These are phyloP conservation scores for Hysterangium stoloniferum DNA, from an alignment of 768 basidiomycete species.

Conservation along the genomic window DNA sequence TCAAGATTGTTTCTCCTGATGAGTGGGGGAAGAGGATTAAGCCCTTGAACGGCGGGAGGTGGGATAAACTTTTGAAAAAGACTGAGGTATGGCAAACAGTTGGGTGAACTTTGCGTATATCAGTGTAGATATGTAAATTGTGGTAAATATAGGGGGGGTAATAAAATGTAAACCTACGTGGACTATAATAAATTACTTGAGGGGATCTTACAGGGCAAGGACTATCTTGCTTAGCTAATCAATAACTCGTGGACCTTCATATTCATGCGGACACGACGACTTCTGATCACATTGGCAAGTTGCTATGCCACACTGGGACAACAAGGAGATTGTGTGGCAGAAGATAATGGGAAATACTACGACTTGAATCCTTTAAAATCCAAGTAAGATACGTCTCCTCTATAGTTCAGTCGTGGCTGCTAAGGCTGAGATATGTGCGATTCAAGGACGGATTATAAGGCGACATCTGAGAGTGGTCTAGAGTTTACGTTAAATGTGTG, in stretches of 20 bases:
- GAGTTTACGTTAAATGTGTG: conserved; percentile 59
- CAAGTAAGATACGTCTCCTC: conserved; percentile 31
- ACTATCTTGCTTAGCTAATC: no score
- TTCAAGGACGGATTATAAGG: conserved; percentile 56
- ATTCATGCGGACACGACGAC: background rate
- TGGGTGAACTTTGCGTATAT: no score
- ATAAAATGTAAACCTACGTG: no score
- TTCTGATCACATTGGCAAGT: conserved; percentile 1
- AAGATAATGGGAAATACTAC: conserved; percentile 50
- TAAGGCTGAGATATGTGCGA: conserved; percentile 3
- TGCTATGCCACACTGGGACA: conserved; percentile 19
- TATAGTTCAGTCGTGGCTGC: background rate
- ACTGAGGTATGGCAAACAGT: background rate
- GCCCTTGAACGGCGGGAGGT: conserved; percentile 63
- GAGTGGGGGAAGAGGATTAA: conserved; percentile 57
- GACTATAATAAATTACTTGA: no score
- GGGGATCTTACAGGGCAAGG: no score
- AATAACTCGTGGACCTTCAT: background rate
- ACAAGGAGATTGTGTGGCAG: conserved; percentile 57
- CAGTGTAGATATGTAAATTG: no score
- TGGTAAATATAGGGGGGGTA: no score
- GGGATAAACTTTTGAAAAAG: conserved; percentile 51
- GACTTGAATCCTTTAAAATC: conserved; percentile 57
- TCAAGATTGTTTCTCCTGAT: conserved; percentile 61
- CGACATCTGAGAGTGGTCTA: conserved; percentile 40